Conservation (phyloP, 2,329 filamentous ascomycete species). For the Aspergillus nomiae region DNA sequence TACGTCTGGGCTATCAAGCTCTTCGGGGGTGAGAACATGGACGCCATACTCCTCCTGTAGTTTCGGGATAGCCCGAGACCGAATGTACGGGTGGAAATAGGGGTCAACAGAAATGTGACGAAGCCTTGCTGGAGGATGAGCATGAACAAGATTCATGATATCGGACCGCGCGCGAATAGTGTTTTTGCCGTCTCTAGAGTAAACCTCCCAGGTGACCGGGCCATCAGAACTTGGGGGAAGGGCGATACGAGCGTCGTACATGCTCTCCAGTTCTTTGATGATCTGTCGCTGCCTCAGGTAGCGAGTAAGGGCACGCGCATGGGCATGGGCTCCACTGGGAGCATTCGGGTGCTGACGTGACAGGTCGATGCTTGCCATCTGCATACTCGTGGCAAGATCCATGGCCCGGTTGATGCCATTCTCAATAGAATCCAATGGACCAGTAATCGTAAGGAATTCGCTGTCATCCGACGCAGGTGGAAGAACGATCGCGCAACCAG, state of each 20-base stretch:
- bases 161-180: constrained; percentile 52
- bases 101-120: constrained; percentile 50
- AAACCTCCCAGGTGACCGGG: constrained; percentile 81
- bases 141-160: constrained; percentile 52
- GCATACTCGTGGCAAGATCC: constrained; percentile 85
- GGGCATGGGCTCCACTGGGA: constrained; percentile 69
- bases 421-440: constrained; percentile 72
- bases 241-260: constrained; percentile 84
- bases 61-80: constrained; percentile 39
- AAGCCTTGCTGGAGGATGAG: constrained; percentile 49
- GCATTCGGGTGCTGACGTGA: constrained; percentile 75
- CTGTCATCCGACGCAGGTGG: constrained; percentile 75
- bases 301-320: constrained; percentile 82
- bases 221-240: constrained; percentile 68
- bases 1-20: constrained; percentile 45
- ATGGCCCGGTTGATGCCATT: constrained; percentile 79
- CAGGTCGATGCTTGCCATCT: constrained; percentile 80
- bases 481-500: constrained; percentile 84
- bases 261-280: constrained; percentile 77
- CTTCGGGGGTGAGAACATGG: constrained; percentile 51
- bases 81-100: constrained; percentile 52
- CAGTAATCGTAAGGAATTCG: constrained; percentile 82
- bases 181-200: constrained; percentile 83
- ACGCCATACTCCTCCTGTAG: constrained; percentile 49
- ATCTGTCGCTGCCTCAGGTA: constrained; percentile 83